Conservation (phyloP, 352 stramenopile genomes). For the Globisporangium perplexum region DNA sequence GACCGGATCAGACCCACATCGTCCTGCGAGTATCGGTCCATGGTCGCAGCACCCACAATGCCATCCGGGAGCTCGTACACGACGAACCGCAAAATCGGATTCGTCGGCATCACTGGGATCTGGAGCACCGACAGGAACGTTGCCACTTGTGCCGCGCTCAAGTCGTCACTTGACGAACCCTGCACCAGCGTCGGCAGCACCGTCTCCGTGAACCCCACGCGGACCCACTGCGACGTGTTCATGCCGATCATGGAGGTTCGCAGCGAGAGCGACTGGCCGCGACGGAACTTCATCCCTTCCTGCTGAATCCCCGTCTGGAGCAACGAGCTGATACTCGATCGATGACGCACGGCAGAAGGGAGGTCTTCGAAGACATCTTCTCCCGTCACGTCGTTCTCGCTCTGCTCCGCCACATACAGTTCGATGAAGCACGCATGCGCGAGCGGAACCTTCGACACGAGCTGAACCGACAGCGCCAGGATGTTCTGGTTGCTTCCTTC, state of each 20-base stretch:
- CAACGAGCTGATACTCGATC: constrained; percentile 66
- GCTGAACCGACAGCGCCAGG: constrained; percentile 69
- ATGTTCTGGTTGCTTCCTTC: constrained; percentile 61
- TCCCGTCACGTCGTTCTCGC: constrained; percentile 39
- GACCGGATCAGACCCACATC: constrained; percentile 16
- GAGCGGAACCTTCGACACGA: constrained; percentile 52
- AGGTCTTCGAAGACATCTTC: constrained; percentile 54
- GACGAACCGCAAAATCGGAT: constrained; percentile 71
- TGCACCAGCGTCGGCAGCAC: constrained; percentile 58
- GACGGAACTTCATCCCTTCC: constrained; percentile 50
- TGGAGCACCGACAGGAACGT: constrained; percentile 78
- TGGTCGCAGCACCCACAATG: constrained; percentile 12
- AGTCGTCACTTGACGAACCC: background rate
- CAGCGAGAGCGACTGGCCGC: constrained; percentile 42
- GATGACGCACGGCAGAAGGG: constrained; percentile 33
- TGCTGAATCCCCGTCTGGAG: constrained; percentile 67
- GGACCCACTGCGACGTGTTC: constrained; percentile 41
- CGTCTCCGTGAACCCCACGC: constrained; percentile 73
- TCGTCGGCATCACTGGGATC: constrained; percentile 57
- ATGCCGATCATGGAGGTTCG: constrained; percentile 30
- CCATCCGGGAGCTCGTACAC: constrained; percentile 76
- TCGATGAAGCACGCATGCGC: constrained; percentile 73
- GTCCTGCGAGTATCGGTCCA: constrained; percentile 5
- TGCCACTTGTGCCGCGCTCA: constrained; percentile 35
- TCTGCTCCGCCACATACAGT: constrained; percentile 63